Base-by-base conservation (phyloP, 306 rosid genomes). In the Inga oerstediana region DNA sequence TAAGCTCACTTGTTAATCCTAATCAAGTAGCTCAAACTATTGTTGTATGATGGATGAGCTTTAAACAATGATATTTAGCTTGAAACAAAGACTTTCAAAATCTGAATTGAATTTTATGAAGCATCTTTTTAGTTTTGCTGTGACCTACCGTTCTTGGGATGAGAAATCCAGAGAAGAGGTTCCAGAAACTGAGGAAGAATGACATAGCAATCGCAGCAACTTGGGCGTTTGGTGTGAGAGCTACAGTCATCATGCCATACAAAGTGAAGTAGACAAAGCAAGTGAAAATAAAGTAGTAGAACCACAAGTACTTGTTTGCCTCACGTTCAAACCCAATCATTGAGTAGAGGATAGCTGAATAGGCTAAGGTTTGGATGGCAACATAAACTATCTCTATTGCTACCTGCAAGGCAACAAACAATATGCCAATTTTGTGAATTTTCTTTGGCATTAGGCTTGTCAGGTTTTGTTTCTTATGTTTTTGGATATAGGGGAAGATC, bases 221-320 rank as follows among this genome's bases (percentile, higher is more conserved):
- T 58, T 82, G 81, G 81, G 68, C 78, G 78, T 73, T 77, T 27
- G 86, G 86, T 32, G 84, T 86, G 41, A 86, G 79, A 74, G 84
- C 88, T 48, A 86, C 88, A 68, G 43, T 61, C 88, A 86, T 82
- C 86, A 86, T 82, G 39, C 86, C 86, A 35, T 86, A 86, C 46
- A 86, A 43, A 35, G 86, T 86, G 81, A 79, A 86, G 82, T 67
- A 75, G 51, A 82, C 22, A 35, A 82, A 82, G 81, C 77, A 66
- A 37, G 37, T 85, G 69, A 81, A 45, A 2, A 78, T 67, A 41
- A 81, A 85, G 79, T 14, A 82, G 88, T 85, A 85, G 77, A 85
- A 85, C 88, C 83, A 82, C n/a, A 82, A 46, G 72, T 78, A 85
- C 48, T 82, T 85, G 71, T 37, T 74, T 22, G 49, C 67, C 45